phyloP scores from a whole-genome alignment of 495 filamentous ascomycete species.

The Tetracladium setigerum region DNA sequence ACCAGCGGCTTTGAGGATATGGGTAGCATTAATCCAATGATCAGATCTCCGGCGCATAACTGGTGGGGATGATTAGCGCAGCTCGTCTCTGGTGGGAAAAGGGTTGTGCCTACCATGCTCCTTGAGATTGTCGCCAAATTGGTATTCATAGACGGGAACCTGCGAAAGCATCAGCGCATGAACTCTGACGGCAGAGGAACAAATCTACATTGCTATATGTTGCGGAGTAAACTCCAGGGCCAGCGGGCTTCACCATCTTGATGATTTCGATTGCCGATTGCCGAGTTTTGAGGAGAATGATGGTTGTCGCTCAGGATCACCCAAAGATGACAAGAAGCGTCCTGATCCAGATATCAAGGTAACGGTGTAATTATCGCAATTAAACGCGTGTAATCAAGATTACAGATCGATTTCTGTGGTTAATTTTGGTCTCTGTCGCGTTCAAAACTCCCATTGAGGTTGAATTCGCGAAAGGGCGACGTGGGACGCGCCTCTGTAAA shows the following conservation, averaged over 20 bases:
- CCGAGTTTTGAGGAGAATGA: too few relatives aligned
- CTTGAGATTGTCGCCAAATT: constrained; percentile 62
- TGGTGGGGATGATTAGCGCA: constrained; percentile 24
- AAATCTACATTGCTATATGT: constrained; percentile 85
- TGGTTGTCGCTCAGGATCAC: too few relatives aligned
- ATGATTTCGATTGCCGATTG: too few relatives aligned
- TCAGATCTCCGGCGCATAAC: constrained; percentile 86
- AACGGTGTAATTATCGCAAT: too few relatives aligned
- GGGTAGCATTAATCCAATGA: constrained; percentile 92
- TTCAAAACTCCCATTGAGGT: too few relatives aligned
- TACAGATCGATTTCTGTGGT: too few relatives aligned
- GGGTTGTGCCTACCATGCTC: constrained; percentile 35
- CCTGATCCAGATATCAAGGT: too few relatives aligned
- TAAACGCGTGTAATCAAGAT: too few relatives aligned
- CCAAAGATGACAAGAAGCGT: too few relatives aligned
- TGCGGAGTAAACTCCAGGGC: constrained; percentile 61
- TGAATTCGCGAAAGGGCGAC: constrained; percentile 5
- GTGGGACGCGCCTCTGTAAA: too few relatives aligned
- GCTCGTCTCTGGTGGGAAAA: too few relatives aligned
- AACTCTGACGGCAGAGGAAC: constrained; percentile 5
- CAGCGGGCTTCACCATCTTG: constrained; percentile 22
- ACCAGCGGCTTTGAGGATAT: constrained; percentile 74
- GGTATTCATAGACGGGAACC: constrained; percentile 88
- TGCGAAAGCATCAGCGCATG: constrained; percentile 25
- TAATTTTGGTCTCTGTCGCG: too few relatives aligned